Conservation (phyloP, 371 early-diverging fungal species). For the Mucor sp. region DNA sequence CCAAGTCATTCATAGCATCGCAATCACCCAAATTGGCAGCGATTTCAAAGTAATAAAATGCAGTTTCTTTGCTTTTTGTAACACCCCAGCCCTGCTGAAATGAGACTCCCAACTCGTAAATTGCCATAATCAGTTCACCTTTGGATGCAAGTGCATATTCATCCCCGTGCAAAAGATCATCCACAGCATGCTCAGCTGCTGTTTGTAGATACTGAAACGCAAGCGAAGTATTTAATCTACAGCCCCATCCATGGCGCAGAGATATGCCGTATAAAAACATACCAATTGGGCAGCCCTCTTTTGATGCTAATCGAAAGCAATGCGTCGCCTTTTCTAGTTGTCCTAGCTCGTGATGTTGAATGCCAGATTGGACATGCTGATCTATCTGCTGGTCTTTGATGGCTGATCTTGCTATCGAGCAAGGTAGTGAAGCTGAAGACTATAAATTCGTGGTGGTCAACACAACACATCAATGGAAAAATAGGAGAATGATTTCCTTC, state of each 20-base stretch:
- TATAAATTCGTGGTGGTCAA: background rate
- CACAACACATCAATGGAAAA: background rate
- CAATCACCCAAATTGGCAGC: conserved; percentile 85
- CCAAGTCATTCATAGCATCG: conserved; percentile 83
- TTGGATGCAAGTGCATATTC: conserved; percentile 32
- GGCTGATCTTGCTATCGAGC: background rate
- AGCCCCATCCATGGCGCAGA: conserved; percentile 83
- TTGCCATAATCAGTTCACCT: conserved; percentile 76
- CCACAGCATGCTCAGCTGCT: conserved; percentile 74
- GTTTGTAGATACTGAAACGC: conserved; percentile 76
- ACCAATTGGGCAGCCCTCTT: conserved; percentile 65
- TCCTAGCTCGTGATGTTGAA: conserved; percentile 70
- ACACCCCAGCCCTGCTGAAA: conserved; percentile 93
- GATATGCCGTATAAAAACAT: conserved; percentile 82
- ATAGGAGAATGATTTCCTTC: background rate
- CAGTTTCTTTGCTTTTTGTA: conserved; percentile 73
- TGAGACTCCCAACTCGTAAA: conserved; percentile 83
- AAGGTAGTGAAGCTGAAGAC: background rate
- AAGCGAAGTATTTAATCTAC: conserved; percentile 58
- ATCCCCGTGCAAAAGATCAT: conserved; percentile 45
- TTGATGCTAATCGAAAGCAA: conserved; percentile 72
- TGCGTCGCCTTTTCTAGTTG: conserved; percentile 70
- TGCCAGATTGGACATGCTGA: conserved; percentile 49
- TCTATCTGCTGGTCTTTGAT: background rate
- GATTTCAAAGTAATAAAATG: conserved; percentile 87